These are phyloP conservation scores for Nothopassalora personata DNA, from an alignment of 2,329 filamentous ascomycete genomes.

Conservation along the genomic window DNA sequence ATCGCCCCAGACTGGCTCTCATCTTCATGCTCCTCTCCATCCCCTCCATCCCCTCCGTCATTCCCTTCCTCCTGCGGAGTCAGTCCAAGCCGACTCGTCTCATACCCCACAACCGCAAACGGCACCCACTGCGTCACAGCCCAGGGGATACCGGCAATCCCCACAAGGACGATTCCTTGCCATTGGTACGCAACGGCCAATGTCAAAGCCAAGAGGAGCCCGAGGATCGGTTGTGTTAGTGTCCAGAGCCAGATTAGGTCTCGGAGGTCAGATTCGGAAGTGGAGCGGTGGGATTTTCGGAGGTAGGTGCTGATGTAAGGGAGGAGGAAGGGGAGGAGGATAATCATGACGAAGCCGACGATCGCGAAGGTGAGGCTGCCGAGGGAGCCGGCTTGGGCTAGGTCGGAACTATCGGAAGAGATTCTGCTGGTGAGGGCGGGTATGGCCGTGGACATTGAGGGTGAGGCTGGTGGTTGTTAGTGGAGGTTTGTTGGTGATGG, in stretches of 20 bases:
- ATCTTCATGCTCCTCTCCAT: background rate
- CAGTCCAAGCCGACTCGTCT: slow-evolving; percentile 13
- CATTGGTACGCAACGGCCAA: slow-evolving; percentile 16
- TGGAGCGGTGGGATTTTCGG: background rate
- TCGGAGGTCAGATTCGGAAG: slow-evolving; percentile 1
- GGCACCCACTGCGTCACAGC: slow-evolving; percentile 21
- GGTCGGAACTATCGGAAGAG: slow-evolving; percentile 4
- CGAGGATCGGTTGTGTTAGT: slow-evolving; percentile 16
- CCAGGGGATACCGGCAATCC: slow-evolving; percentile 15
- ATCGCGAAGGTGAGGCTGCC: slow-evolving; percentile 17
- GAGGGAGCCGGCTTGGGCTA: slow-evolving; percentile 18
- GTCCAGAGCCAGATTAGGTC: slow-evolving; percentile 18
- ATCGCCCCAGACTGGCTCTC: slow-evolving; percentile 17
- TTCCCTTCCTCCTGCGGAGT: slow-evolving; percentile 3
- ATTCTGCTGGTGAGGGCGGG: background rate
- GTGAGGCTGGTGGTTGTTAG: background rate
- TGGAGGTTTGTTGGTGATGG: background rate
- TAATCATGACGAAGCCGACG: slow-evolving; percentile 18
- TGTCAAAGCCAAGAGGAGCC: slow-evolving; percentile 14
- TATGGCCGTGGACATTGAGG: background rate
- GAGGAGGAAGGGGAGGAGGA: slow-evolving; percentile 8
- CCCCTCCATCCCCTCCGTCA: slow-evolving; percentile 1
- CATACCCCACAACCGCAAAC: slow-evolving; percentile 16
- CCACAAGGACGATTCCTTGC: slow-evolving; percentile 20
- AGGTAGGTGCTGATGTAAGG: slow-evolving; percentile 5